phyloP scores from a whole-genome alignment of 192 early-diverging fungal genomes.

The Podochytrium sp. region DNA sequence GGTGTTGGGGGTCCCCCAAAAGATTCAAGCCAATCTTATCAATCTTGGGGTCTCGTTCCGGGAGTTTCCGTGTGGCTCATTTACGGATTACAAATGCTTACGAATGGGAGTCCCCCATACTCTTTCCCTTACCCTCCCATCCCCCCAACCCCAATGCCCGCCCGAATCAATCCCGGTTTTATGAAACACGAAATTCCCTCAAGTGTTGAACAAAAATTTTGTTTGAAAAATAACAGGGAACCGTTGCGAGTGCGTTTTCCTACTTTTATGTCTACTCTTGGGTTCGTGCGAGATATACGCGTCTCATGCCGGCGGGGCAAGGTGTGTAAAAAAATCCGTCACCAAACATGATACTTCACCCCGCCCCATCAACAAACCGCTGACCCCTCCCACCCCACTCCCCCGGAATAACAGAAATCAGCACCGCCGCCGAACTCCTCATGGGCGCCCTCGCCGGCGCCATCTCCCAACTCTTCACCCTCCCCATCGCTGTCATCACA shows the following conservation, averaged over 20 bases:
- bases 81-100: too few species aligned
- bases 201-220: too few species aligned
- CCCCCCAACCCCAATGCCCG: too few species aligned
- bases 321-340: not conserved
- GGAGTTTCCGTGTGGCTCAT: too few species aligned
- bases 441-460: conserved; percentile 91
- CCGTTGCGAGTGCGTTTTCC: conserved; percentile 54
- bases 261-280: conserved; percentile 69
- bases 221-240: too few species aligned
- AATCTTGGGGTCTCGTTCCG: too few species aligned
- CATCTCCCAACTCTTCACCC: conserved; percentile 83
- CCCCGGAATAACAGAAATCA: conserved; percentile 54
- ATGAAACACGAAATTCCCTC: too few species aligned
- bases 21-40: too few species aligned
- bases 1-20: too few species aligned
- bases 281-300: conserved; percentile 66
- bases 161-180: too few species aligned
- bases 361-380: not conserved
- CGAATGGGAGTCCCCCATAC: too few species aligned
- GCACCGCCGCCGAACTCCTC: conserved; percentile 84
- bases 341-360: not conserved
- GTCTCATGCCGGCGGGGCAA: conserved; percentile 31
- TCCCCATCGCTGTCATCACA: conserved; percentile 92
- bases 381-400: not conserved
- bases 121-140: too few species aligned